A percentile compares a stretch with the other conserved stretches of the same genome.
phyloP scores from a whole-genome alignment of 345 rosid species.

The Corymbia maculata region DNA sequence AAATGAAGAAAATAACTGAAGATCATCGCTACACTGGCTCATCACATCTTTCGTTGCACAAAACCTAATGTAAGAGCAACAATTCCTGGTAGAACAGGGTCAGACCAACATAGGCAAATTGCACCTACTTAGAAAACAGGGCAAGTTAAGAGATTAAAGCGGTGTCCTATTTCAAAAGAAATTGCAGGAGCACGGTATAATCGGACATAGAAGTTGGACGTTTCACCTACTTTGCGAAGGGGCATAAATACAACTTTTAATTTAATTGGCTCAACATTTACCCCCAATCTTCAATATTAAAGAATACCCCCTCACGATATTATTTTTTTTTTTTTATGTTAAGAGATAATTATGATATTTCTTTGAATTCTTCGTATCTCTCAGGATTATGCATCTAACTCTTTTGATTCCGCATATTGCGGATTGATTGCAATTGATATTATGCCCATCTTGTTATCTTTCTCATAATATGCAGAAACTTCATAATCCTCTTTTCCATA shows the following conservation, averaged over 20 bases:
- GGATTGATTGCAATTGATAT: background rate
- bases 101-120: background rate
- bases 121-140: background rate
- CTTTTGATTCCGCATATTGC: background rate
- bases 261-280: background rate
- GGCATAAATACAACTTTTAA: background rate
- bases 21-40: background rate
- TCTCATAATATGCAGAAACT: background rate
- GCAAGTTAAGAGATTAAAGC: background rate
- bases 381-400: background rate
- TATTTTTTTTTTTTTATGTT: background rate
- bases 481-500: background rate
- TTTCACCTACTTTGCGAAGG: background rate
- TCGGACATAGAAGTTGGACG: background rate
- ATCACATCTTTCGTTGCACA: background rate
- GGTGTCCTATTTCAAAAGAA: background rate
- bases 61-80: background rate
- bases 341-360: background rate
- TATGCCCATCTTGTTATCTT: background rate
- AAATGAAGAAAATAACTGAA: background rate
- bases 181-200: background rate
- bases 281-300: background rate
- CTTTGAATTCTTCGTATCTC: fast-evolving
- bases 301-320: background rate
- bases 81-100: background rate